Conservation (phyloP, 164 flowering plant genomes). For the Umbellularia californica region DNA sequence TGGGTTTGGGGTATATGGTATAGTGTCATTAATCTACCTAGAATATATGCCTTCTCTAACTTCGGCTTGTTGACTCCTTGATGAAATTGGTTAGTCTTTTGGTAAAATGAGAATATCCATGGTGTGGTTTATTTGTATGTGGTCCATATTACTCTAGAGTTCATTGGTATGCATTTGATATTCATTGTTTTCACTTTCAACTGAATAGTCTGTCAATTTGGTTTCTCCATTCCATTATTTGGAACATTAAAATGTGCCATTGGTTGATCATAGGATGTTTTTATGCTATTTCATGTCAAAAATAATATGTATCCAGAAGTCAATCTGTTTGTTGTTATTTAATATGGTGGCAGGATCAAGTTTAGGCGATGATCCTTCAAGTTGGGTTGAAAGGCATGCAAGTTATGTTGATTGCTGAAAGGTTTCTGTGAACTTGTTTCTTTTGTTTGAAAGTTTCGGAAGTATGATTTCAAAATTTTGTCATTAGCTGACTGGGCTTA, state of each 20-base stretch:
- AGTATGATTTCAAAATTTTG: background rate
- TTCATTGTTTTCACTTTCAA: slow-evolving; percentile 4
- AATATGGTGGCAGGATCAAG: background rate
- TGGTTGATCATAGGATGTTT: background rate
- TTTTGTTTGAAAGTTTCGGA: background rate
- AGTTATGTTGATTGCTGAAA: background rate
- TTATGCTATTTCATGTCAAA: background rate
- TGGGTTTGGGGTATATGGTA: slow-evolving; percentile 35
- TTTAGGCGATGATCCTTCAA: background rate
- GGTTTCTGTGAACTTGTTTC: background rate
- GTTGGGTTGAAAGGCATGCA: background rate
- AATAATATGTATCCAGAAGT: background rate
- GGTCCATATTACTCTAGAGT: background rate
- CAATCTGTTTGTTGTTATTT: background rate
- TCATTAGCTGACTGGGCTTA: too few species aligned
- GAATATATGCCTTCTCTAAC: slow-evolving; percentile 11
- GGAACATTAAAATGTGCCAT: background rate
- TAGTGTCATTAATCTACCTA: slow-evolving; percentile 13
- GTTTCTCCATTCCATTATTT: background rate
- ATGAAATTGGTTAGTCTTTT: background rate
- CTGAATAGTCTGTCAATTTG: background rate
- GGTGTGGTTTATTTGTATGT: slow-evolving; percentile 3
- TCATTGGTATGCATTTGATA: slow-evolving; percentile 3
- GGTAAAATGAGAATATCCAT: background rate
- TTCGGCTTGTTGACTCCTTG: slow-evolving; percentile 1